A percentile compares a stretch with the other conserved stretches of the same genome.
Conservation (phyloP, 768 basidiomycete genomes). For the Solioccasus polychromus region DNA sequence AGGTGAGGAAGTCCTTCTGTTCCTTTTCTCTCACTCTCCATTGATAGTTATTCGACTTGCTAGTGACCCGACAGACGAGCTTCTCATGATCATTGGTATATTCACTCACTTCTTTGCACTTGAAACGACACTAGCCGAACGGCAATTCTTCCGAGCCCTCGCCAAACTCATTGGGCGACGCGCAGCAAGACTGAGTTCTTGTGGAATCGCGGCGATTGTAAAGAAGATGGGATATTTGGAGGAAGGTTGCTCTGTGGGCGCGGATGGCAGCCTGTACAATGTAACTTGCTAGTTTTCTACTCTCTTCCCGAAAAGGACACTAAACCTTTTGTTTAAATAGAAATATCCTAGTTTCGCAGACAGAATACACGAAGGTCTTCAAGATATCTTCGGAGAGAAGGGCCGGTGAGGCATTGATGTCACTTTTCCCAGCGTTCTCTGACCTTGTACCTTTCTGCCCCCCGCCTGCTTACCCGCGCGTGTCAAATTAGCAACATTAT, state of each 20-base stretch:
- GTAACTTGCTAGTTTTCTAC: constrained; percentile 35
- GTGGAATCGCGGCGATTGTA: constrained; percentile 96
- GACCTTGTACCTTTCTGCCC: neutral
- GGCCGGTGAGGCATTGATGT: constrained; percentile 59
- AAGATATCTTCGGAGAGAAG: constrained; percentile 95
- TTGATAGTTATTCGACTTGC: constrained; percentile 5
- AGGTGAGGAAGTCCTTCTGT: constrained; percentile 46
- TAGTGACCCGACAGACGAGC: constrained; percentile 94
- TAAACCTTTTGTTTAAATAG: constrained; percentile 38
- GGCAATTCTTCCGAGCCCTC: constrained; percentile 94
- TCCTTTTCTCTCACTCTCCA: neutral
- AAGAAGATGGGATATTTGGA: constrained; percentile 93
- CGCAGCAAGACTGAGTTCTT: constrained; percentile 87
- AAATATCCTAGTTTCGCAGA: constrained; percentile 98
- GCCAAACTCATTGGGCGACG: constrained; percentile 87
- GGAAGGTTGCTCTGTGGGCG: constrained; percentile 84
- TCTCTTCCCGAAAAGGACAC: neutral
- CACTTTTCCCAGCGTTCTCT: neutral
- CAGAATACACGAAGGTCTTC: constrained; percentile 86
- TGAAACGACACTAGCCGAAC: constrained; percentile 94
- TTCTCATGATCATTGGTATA: constrained; percentile 94
- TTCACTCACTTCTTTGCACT: constrained; percentile 96
- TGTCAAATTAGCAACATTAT: constrained; percentile 65
- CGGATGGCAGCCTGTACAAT: constrained; percentile 94
- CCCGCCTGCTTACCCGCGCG: constrained; percentile 39